phyloP scores from a whole-genome alignment of 2,329 filamentous ascomycete species.

The Chalara sp. region DNA sequence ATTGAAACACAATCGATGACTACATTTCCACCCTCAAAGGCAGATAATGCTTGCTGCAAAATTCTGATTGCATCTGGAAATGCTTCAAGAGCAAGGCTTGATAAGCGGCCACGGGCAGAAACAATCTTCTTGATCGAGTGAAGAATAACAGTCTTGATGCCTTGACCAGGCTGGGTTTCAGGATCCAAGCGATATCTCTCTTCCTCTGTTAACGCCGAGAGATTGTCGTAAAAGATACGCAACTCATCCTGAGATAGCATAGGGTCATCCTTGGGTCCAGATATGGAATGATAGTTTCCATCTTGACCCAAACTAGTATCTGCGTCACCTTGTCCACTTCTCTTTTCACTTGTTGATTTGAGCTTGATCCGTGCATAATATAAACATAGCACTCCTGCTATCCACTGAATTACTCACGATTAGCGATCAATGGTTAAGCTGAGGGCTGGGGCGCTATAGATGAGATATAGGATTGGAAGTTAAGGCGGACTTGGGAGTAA shows the following conservation, averaged over 20 bases:
- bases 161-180: constrained; percentile 36
- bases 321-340: neutral
- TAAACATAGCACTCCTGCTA: constrained; percentile 18
- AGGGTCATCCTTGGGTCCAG: constrained; percentile 28
- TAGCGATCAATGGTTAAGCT: neutral
- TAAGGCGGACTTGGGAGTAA: neutral
- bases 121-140: constrained; percentile 19
- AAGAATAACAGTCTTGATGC: constrained; percentile 34
- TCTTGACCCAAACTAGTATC: constrained; percentile 7
- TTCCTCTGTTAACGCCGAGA: constrained; percentile 33
- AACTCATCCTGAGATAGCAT: constrained; percentile 44
- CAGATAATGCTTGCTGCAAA: constrained; percentile 16
- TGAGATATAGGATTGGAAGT: too few relatives aligned
- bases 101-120: constrained; percentile 22
- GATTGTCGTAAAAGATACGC: constrained; percentile 37
- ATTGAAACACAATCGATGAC: constrained; percentile 18
- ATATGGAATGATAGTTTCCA: constrained; percentile 14
- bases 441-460: too few relatives aligned
- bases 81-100: constrained; percentile 29
- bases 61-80: constrained; percentile 35
- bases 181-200: constrained; percentile 35
- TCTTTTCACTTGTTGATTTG: constrained; percentile 16
- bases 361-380: constrained; percentile 25
- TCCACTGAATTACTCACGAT: constrained; percentile 4
- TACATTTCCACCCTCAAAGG: constrained; percentile 16